A percentile compares a stretch with the other conserved stretches of the same genome.
These are phyloP conservation scores for Tolypocladium tropicale DNA, from an alignment of 2,329 filamentous ascomycete genomes.

Conservation along the genomic window DNA sequence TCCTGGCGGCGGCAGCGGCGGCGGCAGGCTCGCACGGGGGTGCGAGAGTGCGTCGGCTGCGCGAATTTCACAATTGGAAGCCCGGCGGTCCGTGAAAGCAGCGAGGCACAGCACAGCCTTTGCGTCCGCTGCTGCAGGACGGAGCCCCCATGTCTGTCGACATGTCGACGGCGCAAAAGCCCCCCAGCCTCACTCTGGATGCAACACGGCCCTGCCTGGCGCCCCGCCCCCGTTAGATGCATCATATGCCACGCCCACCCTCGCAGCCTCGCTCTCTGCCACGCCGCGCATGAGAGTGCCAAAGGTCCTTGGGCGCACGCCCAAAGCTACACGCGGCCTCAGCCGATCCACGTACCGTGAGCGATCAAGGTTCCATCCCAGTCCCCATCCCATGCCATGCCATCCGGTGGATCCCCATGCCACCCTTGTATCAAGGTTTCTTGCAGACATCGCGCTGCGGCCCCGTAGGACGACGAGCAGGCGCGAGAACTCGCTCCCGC, in stretches of 20 bases:
- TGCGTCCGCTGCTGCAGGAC: not conserved
- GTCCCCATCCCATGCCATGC: not conserved
- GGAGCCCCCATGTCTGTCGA: too few relatives aligned
- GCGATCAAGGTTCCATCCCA: not conserved
- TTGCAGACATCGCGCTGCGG: not conserved
- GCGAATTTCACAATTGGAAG: too few relatives aligned
- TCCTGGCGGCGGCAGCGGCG: not conserved
- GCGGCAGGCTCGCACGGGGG: too few relatives aligned
- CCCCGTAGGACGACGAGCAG: not conserved
- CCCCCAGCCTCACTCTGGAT: not conserved
- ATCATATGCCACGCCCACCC: too few relatives aligned
- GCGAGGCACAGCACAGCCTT: not conserved
- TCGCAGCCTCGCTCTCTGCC: not conserved
- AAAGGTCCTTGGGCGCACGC: not conserved
- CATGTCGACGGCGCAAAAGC: not conserved
- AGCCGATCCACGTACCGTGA: slow-evolving; percentile 6
- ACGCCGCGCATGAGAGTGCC: not conserved
- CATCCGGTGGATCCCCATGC: not conserved
- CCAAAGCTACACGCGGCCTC: slow-evolving; percentile 4
- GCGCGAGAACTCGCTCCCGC: not conserved
- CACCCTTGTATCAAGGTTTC: not conserved
- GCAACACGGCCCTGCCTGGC: not conserved
- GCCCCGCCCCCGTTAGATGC: slow-evolving; percentile 3
- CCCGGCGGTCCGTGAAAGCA: not conserved
- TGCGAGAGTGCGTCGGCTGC: too few relatives aligned